A percentile compares a stretch with the other conserved stretches of the same genome.
phyloP scores from a whole-genome alignment of 2,329 filamentous ascomycete species.

The Phaeosphaeria sp. region DNA sequence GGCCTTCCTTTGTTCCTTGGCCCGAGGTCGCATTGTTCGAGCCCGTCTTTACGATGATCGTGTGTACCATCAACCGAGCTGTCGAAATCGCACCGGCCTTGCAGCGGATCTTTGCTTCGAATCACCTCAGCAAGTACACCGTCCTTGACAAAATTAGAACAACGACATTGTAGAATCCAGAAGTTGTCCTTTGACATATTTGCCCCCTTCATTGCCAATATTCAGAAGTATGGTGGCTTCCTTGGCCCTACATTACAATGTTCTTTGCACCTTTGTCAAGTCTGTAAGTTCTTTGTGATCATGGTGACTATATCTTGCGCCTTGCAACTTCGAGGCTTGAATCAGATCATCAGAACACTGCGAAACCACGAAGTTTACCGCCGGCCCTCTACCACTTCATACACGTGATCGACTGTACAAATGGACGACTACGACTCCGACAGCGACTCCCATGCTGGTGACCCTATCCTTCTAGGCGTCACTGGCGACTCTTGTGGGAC shows the following conservation, averaged over 20 bases:
- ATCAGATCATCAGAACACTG: not conserved
- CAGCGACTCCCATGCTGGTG: not conserved
- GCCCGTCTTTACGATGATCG: not conserved
- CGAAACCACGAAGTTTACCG: not conserved
- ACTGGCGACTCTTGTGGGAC: conserved; percentile 8
- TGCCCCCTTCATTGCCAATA: not conserved
- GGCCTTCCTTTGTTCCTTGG: not conserved
- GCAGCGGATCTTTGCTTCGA: no score
- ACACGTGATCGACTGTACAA: not conserved
- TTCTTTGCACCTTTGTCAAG: not conserved
- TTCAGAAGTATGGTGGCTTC: not conserved
- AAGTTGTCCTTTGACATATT: not conserved
- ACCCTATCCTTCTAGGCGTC: conserved; percentile 9
- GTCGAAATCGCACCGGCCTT: not conserved
- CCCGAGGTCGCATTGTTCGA: not conserved
- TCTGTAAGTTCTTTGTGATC: not conserved
- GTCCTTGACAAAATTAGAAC: not conserved
- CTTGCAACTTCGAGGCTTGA: not conserved
- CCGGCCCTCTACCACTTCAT: not conserved
- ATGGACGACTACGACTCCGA: conserved; percentile 1
- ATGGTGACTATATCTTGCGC: not conserved
- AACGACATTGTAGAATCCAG: not conserved
- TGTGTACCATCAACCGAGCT: not conserved
- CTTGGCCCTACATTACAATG: not conserved
- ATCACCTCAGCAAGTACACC: no score